Conservation (phyloP, 208 protist genomes). For the Acanthamoeba royreba region DNA sequence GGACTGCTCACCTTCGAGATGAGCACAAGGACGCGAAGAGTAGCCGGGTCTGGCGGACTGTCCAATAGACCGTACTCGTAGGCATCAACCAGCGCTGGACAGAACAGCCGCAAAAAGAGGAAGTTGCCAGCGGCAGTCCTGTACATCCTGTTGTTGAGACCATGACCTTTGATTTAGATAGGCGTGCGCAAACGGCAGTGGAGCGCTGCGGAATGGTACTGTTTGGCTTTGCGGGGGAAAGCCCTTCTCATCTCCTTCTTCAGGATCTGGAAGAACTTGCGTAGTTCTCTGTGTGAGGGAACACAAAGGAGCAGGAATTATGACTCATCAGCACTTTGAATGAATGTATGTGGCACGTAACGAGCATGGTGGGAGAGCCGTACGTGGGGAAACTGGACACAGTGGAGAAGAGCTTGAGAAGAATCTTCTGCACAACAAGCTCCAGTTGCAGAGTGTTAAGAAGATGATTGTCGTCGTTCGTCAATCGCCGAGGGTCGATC, state of each 20-base stretch:
- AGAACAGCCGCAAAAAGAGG: slow-evolving; percentile 8
- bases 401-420: neutral
- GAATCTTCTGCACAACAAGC: slow-evolving; percentile 24
- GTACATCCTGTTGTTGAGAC: neutral
- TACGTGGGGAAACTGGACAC: neutral
- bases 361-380: neutral
- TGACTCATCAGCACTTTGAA: neutral
- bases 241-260: neutral
- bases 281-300: neutral
- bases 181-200: neutral
- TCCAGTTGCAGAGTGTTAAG: neutral
- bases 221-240: neutral
- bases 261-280: neutral
- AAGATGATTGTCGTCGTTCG: neutral
- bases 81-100: neutral
- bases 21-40: neutral
- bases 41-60: neutral
- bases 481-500: neutral
- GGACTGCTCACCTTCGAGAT: slow-evolving; percentile 30
- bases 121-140: neutral
- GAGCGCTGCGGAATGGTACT: neutral
- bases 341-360: neutral
- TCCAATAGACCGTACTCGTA: slow-evolving; percentile 4
- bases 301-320: neutral
- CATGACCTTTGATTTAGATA: neutral